These are phyloP conservation scores for Botrytis galanthina DNA, from an alignment of 2,329 filamentous ascomycete genomes.

Conservation along the genomic window DNA sequence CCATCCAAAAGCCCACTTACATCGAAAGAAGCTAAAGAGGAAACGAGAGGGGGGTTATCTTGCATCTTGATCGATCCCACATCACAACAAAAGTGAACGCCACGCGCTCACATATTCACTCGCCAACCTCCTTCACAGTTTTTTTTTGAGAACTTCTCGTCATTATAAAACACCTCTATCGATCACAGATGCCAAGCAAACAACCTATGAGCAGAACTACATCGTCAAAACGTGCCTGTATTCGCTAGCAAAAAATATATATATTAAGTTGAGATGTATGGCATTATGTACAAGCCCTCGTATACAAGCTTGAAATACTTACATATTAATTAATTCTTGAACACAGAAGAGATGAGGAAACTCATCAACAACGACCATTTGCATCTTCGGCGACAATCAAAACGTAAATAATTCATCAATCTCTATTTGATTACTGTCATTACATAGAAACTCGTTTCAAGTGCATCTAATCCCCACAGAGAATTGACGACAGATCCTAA, in stretches of 20 bases:
- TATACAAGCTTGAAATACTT: background rate
- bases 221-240: background rate
- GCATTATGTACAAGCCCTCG: background rate
- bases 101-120: too few relatives aligned
- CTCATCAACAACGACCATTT: background rate
- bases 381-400: background rate
- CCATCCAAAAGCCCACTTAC: background rate
- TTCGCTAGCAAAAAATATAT: background rate
- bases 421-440: background rate
- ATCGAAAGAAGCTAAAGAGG: too few relatives aligned
- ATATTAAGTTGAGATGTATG: too few relatives aligned
- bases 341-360: background rate
- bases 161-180: background rate
- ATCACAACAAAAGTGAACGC: background rate
- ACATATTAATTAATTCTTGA: background rate
- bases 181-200: background rate
- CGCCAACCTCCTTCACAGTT: too few relatives aligned
- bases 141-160: background rate
- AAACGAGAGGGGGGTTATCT: background rate
- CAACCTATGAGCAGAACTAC: background rate
- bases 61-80: background rate
- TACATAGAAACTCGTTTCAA: accelerated
- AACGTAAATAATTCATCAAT: background rate
- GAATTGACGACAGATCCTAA: background rate
- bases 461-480: background rate